Percentiles rank a stretch among this genome's conserved stretches.
These are phyloP conservation scores for Solanum virginianum DNA, from an alignment of 257 asterid species.

Conservation along the genomic window DNA sequence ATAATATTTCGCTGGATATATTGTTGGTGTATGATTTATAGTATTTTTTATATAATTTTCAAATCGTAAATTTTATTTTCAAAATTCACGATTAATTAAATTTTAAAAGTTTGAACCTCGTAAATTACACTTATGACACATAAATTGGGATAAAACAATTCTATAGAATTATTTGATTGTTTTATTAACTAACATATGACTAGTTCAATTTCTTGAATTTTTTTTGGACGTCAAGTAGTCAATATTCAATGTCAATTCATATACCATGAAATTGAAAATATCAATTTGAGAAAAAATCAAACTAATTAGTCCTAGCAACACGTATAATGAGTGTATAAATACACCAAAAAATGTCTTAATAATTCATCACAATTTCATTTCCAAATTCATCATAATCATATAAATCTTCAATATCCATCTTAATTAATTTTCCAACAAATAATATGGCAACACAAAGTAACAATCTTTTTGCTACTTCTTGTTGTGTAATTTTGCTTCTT, in stretches of 20 bases:
- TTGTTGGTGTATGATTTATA: too few relatives aligned
- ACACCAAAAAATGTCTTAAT: neutral
- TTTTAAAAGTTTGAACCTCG: too few relatives aligned
- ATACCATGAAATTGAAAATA: neutral
- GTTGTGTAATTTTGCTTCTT: neutral
- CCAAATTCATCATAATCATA: neutral
- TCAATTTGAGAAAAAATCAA: neutral
- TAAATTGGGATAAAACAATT: too few relatives aligned
- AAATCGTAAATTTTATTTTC: too few relatives aligned
- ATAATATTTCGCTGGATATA: too few relatives aligned
- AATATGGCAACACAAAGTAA: neutral
- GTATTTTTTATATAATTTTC: too few relatives aligned
- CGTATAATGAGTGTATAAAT: conserved; percentile 1
- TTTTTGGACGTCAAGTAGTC: neutral
- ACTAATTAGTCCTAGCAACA: neutral
- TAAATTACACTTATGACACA: too few relatives aligned
- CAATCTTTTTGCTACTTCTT: neutral
- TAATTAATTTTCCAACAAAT: neutral
- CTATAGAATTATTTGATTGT: neutral
- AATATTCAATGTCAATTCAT: neutral
- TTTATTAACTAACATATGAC: neutral
- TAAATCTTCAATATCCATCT: neutral
- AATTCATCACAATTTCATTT: neutral
- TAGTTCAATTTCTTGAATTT: neutral
- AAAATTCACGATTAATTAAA: too few relatives aligned